These are phyloP conservation scores for Suillus subalutaceus DNA, from an alignment of 768 basidiomycete genomes.

Conservation along the genomic window DNA sequence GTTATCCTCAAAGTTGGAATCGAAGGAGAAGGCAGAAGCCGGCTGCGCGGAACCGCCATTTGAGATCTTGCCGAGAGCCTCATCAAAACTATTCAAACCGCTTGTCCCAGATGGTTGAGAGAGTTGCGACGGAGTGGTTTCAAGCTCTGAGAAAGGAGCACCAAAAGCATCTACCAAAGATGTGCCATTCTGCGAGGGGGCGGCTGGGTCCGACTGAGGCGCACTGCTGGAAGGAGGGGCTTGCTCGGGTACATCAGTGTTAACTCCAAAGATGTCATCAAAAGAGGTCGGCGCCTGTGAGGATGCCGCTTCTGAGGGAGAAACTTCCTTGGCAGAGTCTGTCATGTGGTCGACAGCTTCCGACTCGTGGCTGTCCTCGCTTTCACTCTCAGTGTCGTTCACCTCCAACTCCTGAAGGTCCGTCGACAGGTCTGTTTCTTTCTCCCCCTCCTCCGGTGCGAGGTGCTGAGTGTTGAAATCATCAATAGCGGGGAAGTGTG, in stretches of 20 bases:
- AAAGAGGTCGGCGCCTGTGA: slow-evolving; percentile 39
- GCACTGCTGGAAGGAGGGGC: slow-evolving; percentile 23
- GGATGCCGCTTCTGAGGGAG: slow-evolving; percentile 14
- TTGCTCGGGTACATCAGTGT: slow-evolving; percentile 23
- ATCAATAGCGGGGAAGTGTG: slow-evolving; percentile 43
- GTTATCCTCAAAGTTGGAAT: slow-evolving; percentile 62
- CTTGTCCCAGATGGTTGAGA: slow-evolving; percentile 23
- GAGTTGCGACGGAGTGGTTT: slow-evolving; percentile 15
- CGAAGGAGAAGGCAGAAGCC: slow-evolving; percentile 57
- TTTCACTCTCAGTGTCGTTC: slow-evolving; percentile 57
- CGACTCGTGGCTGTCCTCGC: slow-evolving; percentile 36
- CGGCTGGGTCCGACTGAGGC: slow-evolving; percentile 22
- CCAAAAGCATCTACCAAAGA: slow-evolving; percentile 45
- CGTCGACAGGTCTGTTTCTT: slow-evolving; percentile 56
- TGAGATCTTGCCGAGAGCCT: slow-evolving; percentile 64
- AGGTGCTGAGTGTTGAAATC: slow-evolving; percentile 21
- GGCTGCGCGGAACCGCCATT: slow-evolving; percentile 37
- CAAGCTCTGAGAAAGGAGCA: slow-evolving; percentile 28
- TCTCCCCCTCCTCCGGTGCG: slow-evolving; percentile 18
- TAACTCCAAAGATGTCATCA: slow-evolving; percentile 58
- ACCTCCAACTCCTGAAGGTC: slow-evolving; percentile 60
- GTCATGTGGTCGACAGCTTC: slow-evolving; percentile 13
- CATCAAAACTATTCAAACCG: slow-evolving; percentile 68
- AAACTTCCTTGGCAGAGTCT: slow-evolving; percentile 7
- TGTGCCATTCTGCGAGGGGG: slow-evolving; percentile 19